Percentiles rank a stretch among this genome's conserved stretches.
These are phyloP conservation scores for Aspergillus texensis DNA, from an alignment of 2,329 filamentous ascomycete species.

Conservation along the genomic window DNA sequence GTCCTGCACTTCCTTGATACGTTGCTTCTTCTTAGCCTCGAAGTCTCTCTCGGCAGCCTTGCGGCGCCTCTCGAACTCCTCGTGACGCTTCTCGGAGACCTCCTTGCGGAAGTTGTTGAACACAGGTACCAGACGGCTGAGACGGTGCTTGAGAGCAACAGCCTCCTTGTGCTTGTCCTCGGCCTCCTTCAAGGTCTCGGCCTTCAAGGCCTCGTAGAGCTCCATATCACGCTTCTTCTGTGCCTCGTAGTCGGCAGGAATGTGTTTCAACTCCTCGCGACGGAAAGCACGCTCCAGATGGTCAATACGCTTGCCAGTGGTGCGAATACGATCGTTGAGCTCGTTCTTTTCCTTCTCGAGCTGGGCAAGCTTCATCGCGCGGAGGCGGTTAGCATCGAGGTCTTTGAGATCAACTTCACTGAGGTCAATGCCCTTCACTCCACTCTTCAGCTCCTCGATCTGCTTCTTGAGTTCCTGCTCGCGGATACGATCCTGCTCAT, in stretches of 20 bases:
- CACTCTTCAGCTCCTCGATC: conserved; percentile 86
- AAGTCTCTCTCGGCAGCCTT: conserved; percentile 90
- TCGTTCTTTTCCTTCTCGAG: conserved; percentile 98
- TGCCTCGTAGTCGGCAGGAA: conserved; percentile 79
- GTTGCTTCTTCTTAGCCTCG: conserved; percentile 84
- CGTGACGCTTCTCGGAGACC: conserved; percentile 82
- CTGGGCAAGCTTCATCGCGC: conserved; percentile 91
- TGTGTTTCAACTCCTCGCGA: conserved; percentile 91
- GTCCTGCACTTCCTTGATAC: conserved; percentile 87
- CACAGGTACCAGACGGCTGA: conserved; percentile 77
- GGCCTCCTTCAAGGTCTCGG: conserved; percentile 75
- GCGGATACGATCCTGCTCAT: conserved; percentile 85
- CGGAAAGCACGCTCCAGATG: conserved; percentile 96
- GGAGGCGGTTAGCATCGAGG: conserved; percentile 85
- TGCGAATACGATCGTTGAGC: conserved; percentile 83
- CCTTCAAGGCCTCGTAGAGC: conserved; percentile 78
- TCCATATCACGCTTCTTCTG: conserved; percentile 79
- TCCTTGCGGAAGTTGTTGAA: conserved; percentile 84
- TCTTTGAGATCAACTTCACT: conserved; percentile 74
- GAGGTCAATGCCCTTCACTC: conserved; percentile 77
- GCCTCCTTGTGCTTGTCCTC: conserved; percentile 90
- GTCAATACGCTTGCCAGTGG: conserved; percentile 93
- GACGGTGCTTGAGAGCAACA: conserved; percentile 89
- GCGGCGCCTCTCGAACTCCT: conserved; percentile 94
- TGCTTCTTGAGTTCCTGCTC: conserved; percentile 93